Conservation (phyloP, 768 basidiomycete genomes). For the Xerocomellus intermedius region DNA sequence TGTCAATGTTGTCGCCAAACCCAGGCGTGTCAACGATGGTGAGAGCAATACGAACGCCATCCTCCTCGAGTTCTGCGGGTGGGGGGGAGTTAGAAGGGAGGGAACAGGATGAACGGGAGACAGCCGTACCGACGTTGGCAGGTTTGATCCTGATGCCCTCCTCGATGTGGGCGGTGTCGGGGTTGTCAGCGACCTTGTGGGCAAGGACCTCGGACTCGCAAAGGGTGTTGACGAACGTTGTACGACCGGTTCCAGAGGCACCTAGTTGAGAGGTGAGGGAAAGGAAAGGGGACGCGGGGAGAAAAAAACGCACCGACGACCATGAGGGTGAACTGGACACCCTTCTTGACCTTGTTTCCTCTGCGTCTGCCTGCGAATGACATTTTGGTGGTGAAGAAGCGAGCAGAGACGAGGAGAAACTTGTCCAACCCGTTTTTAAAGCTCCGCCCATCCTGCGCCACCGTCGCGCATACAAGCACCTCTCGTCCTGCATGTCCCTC, state of each 20-base stretch:
- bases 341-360: conserved; percentile 97
- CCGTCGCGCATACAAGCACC: conserved; percentile 30
- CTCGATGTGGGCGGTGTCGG: conserved; percentile 90
- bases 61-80: conserved; percentile 88
- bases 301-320: conserved; percentile 77
- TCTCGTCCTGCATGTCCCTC: conserved; percentile 8
- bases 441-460: conserved; percentile 34
- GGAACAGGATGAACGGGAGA: neutral
- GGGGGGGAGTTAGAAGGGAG: neutral
- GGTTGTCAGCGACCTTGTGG: conserved; percentile 83
- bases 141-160: conserved; percentile 95
- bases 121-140: conserved; percentile 73
- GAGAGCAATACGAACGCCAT: conserved; percentile 95
- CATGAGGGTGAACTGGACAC: conserved; percentile 97
- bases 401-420: conserved; percentile 34
- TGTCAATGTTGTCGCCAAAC: conserved; percentile 98
- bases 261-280: conserved; percentile 48
- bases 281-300: neutral
- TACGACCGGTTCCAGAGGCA: conserved; percentile 95
- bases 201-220: conserved; percentile 91
- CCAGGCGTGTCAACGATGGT: conserved; percentile 99
- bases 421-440: conserved; percentile 34
- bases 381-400: conserved; percentile 46
- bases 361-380: conserved; percentile 84
- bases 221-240: conserved; percentile 99